Percentiles rank a stretch among this genome's conserved stretches.
Conservation (phyloP, 2,329 filamentous ascomycete genomes). For the Aphanoascus verrucosus region DNA sequence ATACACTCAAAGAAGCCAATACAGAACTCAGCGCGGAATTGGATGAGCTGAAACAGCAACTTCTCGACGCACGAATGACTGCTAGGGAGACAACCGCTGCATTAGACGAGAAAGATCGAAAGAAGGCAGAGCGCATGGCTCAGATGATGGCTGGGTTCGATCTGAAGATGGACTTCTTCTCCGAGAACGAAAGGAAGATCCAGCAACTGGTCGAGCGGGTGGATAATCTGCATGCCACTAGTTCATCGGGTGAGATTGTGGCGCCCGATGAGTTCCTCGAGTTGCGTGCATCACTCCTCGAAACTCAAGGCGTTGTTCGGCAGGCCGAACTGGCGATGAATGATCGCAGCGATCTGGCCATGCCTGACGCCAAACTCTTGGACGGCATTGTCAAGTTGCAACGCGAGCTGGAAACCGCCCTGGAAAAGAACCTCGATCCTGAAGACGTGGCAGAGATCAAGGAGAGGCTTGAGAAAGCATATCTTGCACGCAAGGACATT, state of each 20-base stretch:
- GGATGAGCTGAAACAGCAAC: conserved; percentile 90
- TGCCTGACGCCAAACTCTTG: conserved; percentile 61
- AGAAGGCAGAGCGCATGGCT: conserved; percentile 98
- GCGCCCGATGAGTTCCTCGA: conserved; percentile 70
- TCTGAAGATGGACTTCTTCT: conserved; percentile 83
- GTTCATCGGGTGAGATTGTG: conserved; percentile 65
- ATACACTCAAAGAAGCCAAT: conserved; percentile 92
- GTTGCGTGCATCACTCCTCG: conserved; percentile 66
- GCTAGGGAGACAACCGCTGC: conserved; percentile 86
- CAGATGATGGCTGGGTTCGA: conserved; percentile 99
- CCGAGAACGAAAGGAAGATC: conserved; percentile 79
- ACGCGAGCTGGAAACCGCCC: conserved; percentile 70
- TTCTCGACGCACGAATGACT: conserved; percentile 91
- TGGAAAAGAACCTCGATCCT: conserved; percentile 67
- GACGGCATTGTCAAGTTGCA: conserved; percentile 62
- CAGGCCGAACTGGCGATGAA: conserved; percentile 83
- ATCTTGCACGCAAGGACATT: conserved; percentile 61
- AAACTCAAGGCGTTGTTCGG: conserved; percentile 83
- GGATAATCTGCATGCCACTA: conserved; percentile 66
- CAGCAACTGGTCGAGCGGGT: conserved; percentile 74
- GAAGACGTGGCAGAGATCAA: conserved; percentile 78
- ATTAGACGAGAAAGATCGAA: conserved; percentile 93
- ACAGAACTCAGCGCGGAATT: conserved; percentile 81
- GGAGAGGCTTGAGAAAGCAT: conserved; percentile 62
- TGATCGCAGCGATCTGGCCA: conserved; percentile 39